Base-by-base conservation (phyloP, 192 early-diverging fungal species). In the Backusella australiensis region DNA sequence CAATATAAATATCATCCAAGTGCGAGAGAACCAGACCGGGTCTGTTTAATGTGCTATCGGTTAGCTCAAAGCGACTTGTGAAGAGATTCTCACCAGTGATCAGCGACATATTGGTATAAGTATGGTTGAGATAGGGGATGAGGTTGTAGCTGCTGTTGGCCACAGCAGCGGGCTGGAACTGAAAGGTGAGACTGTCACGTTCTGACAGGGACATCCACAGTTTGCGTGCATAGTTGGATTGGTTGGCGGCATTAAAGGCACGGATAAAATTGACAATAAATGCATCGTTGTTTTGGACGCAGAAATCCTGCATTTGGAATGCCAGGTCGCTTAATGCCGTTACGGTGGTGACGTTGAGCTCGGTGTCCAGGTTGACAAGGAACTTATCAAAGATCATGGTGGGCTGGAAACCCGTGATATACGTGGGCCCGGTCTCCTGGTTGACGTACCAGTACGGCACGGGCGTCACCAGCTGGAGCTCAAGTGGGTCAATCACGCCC, bases 301-400 rank as follows among this genome's bases (percentile, higher is more conserved):
- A 83, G 66, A 83, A 77, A 44, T 74, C 71, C 34, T 79, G 77
- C 53, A 80, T 80, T 19, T 79, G 56, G 29, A 78, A 75, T 12
- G 72, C 82, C 67, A 80, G 41, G 2, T 67, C 69, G 5, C 46
- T 53, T 7, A 80, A 14, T n/a, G 41, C 12, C 29, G 77, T 65
- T 44, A 75, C 41, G 3, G 38, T 74, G 17, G 67, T 44, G 8
- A 23, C 39, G 6, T 59, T 70, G 35, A 23, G 5, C n/a, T 26
- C 21, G 4, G 67, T 69, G 6, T 35, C 46, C 15, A 71, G 29
- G 35, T 34, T 70, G 14, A 77, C 32, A 6, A 82, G 73, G 39
- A 70, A 80, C 39, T 83, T 83, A 21, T 83, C 82, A 75, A 83
- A 83, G 15, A 83, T 79, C 75, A 83, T 79, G 34, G 78, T 80